Evolutionary conservation across 208 protist species (phyloP), one percentile per base, ranked within the genome.

Genomic region (Acanthamoeba lugdunensis): DNA sequence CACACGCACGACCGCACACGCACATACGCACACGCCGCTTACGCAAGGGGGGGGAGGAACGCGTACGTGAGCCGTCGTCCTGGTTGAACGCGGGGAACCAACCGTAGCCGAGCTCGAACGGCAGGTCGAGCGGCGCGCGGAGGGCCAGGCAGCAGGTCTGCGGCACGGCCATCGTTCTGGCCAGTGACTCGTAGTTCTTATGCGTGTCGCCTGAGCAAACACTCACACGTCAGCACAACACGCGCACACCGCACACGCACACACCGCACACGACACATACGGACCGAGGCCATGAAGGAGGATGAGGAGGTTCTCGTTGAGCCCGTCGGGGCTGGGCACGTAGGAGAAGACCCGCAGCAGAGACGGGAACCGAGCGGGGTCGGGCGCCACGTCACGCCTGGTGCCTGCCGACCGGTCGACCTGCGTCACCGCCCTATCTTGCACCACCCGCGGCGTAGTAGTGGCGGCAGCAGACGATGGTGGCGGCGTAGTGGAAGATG

Each of bases 221-320:
- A 58, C 54, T 28, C 13, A 8, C 13, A 21, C 61, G 23, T 67
- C 21, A 7, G 25, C 8, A 33, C 71, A 50, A 7, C 67, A 75
- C 25, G 52, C 50, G 4, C 8, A n/a, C 37, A 41, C 37, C 37
- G 37, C 37, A 41, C 37, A 41, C 37, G n/a, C 37, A 2, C 37
- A 41, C 37, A 41, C 37, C 37, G 37, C 37, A 41, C 37, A 41
- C 37, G 37, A 41, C 37, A 41, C 37, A 41, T 41, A 41, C 37
- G 25, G 50, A 85, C 84, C 84, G 21, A 90, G 58, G 84, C 84
- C 84, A 25, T 90, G 84, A 4, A 90, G 41, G 25, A 90, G 84
- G 33, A 90, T 48, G 33, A 90, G 41, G 37, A 90, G 84, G 84
- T 90, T 90, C 63, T 90, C 84, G 58, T 90, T 33, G n/a, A 75